Conservation (phyloP, 441 rosid genomes). For the Gossypium gossypioides region DNA sequence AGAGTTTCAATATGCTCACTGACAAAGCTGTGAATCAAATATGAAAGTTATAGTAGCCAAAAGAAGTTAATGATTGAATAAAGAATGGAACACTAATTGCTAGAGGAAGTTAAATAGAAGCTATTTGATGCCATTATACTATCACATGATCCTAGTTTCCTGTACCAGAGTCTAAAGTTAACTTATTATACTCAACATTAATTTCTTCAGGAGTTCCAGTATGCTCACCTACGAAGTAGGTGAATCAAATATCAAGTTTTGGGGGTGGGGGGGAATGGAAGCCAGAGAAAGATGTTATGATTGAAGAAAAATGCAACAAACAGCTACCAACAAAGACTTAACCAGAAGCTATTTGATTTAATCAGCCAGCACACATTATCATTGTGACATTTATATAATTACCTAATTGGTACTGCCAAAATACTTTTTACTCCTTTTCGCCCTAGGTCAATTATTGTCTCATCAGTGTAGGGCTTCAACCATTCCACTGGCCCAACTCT, state of each 20-base stretch:
- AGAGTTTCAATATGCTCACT: conserved; percentile 97
- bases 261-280: not conserved
- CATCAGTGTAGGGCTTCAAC: conserved; percentile 94
- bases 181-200: conserved; percentile 71
- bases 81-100: not conserved
- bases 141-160: conserved; percentile 78
- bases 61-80: conserved; percentile 6
- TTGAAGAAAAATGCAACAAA: conserved; percentile 8
- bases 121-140: not conserved
- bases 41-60: not conserved
- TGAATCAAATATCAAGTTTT: conserved; percentile 13
- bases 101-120: not conserved
- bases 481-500: conserved; percentile 99
- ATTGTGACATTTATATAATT: conserved; percentile 7
- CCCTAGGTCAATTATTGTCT: conserved; percentile 81
- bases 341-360: not conserved
- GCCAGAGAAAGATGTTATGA: conserved; percentile 1
- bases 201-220: conserved; percentile 84
- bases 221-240: conserved; percentile 88
- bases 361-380: not conserved
- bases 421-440: conserved; percentile 72
- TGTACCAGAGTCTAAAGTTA: conserved; percentile 39
- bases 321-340: not conserved
- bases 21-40: conserved; percentile 57
- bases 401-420: conserved; percentile 91